These are phyloP conservation scores for Kazachstania martiniae DNA, from an alignment of 805 yeast genomes.

Conservation along the genomic window DNA sequence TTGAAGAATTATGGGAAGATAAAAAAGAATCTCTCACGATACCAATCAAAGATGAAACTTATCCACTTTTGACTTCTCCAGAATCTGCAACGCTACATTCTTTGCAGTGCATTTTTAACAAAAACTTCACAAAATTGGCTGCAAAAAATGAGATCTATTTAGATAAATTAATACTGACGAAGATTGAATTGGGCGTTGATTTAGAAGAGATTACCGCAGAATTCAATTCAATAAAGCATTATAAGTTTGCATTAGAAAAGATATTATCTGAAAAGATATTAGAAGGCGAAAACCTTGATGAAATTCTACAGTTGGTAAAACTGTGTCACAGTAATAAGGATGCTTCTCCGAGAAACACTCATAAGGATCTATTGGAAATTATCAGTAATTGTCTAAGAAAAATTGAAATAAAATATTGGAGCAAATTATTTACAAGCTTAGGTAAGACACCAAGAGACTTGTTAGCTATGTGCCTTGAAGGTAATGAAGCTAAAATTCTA, in stretches of 20 bases:
- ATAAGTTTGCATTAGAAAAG: conserved; percentile 27
- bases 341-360: conserved; percentile 2
- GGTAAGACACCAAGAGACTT: conserved; percentile 24
- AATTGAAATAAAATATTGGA: conserved; percentile 27
- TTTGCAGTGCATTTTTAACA: conserved; percentile 15
- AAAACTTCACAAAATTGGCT: conserved; percentile 11
- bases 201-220: conserved; percentile 14
- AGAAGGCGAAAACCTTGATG: conserved; percentile 13
- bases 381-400: conserved; percentile 27
- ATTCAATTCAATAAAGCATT: conserved; percentile 19
- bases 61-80: conserved; percentile 21
- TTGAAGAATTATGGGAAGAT: conserved; percentile 19
- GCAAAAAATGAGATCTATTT: conserved; percentile 22
- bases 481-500: conserved; percentile 22
- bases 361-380: conserved; percentile 20
- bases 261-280: conserved; percentile 21
- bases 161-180: conserved; percentile 18
- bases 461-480: conserved; percentile 22
- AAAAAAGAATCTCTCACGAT: conserved; percentile 8
- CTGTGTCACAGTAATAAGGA: conserved; percentile 10
- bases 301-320: conserved; percentile 17
- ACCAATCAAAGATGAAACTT: conserved; percentile 18
- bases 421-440: conserved; percentile 15
- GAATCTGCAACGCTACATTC: conserved; percentile 23
- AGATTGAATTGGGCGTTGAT: conserved; percentile 7